Evolutionary conservation across 139 green algal genomes (phyloP), one percentile per base, ranked within the genome.

Genomic region (Tetraselmis chui): DNA sequence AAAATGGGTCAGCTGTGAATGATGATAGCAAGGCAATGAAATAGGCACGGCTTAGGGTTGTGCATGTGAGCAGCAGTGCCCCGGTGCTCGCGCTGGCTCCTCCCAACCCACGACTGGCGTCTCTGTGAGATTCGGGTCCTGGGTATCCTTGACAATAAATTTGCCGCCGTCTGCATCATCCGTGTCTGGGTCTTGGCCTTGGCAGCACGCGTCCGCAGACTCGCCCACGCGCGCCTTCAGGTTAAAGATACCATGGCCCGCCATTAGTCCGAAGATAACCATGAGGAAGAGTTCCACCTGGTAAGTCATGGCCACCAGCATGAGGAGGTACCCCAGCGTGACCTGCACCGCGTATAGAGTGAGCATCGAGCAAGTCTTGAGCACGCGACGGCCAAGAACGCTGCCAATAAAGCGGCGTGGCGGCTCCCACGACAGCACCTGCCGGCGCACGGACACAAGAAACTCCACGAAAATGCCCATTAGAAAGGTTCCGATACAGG

Each of bases 241-340:
- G 45, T 67, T 67, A 18, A 67, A 67, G 11, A 67, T 18, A 18
- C 45, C 45, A 26, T 81, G 45, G 29, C 81, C 81, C 23, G 0
- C 26, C 30, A 59, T 81, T 25, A 86, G 79, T 24, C 83, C 83
- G 28, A 86, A 32, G 0, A 83, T 32, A 28, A 86, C 83, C 30
- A 67, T 59, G 23, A 86, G 29, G 32, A 86, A 86, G 0, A 86
- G 78, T 58, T 83, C 83, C 0, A 76, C 79, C 79, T 86, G 79
- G 76, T 81, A 86, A 25, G 83, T 86, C 83, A 86, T 86, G 32
- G 79, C 83, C 22, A 83, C 32, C 1, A 86, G 75, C 83, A 86
- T 86, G 1, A 86, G 74, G 18, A 31, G 83, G 75, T 86, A 86
- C 22, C 79, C 83, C 45, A 86, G 31, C 28, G 27, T 77, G 27